Percentiles rank a stretch among this genome's conserved stretches.
These are phyloP conservation scores for Acer negundo DNA, from an alignment of 345 rosid species.

Conservation along the genomic window DNA sequence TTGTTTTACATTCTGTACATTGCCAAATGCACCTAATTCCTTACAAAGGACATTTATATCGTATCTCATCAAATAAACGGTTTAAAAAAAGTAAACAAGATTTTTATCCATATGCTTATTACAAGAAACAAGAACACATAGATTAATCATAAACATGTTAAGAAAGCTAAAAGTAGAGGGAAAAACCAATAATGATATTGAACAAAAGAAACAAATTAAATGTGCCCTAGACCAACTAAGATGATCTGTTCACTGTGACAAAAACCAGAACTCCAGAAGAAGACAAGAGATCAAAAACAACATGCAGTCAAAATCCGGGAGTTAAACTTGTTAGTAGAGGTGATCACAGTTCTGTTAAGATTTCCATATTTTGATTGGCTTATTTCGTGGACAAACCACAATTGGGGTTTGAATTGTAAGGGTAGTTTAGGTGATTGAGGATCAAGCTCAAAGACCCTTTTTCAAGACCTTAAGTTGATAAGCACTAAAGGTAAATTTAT, in stretches of 20 bases:
- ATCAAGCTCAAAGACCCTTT: too few relatives aligned
- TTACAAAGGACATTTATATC: neutral
- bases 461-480: too few relatives aligned
- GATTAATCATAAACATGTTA: neutral
- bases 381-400: too few relatives aligned
- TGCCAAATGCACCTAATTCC: neutral
- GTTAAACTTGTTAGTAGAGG: too few relatives aligned
- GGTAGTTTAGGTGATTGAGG: too few relatives aligned
- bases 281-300: constrained; percentile 9
- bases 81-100: neutral
- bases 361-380: too few relatives aligned
- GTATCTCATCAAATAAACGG: neutral
- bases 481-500: too few relatives aligned
- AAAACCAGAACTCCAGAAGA: neutral
- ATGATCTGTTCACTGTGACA: neutral
- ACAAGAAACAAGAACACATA: neutral
- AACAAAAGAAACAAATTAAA: neutral
- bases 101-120: neutral
- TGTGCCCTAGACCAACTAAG: neutral
- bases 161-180: neutral
- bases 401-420: too few relatives aligned
- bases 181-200: neutral
- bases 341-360: too few relatives aligned
- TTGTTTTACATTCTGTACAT: neutral
- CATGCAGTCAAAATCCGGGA: constrained; percentile 2